Base-by-base conservation (phyloP, 2,329 filamentous ascomycete species). In the Intubia oerlemansii region DNA sequence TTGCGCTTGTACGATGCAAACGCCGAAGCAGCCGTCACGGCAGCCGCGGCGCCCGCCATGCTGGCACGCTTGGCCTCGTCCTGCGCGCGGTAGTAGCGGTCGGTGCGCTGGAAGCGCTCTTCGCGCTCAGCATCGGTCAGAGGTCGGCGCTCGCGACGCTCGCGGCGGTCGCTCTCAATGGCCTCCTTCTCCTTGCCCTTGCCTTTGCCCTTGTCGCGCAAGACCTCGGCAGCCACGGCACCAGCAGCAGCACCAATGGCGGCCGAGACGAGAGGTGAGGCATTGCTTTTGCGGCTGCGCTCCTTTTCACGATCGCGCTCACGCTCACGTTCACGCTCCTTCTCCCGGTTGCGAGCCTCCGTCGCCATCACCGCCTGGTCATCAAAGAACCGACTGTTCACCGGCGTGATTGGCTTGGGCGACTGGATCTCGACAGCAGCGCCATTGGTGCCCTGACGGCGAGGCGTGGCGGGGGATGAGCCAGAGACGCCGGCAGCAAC, bases 341-440 rank as follows among this genome's bases (percentile, higher is more conserved):
- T 34, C 16, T 39, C 38, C 7, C 36, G 38, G 6, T 41, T 35
- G 11, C 24, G 24, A 5, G 40, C 39, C 17, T 50, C 52, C 28
- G 33, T 22, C 10, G 17, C 21, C 17, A 32, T 18, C 5, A 34
- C 29, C 3, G 24, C 29, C 6, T 34, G 50, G 19, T 60, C 52
- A 27, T 69, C 61, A 40, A 80, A 78, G 1, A 84, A 60, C 12
- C 65, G 64, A 35, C 65, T 63, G 21, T 72, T 71, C 3, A 90
- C 68, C 0, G 78, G 79, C 3, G 64, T 59, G 33, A 79, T 63
- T 3, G 84, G 84, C 39, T 82, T 74, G 3, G 84, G 84, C 41
- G 91, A 80, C 45, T 88, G 76, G n/a, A 93, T 57, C 9, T 72
- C 69, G 18, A 81, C 61, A 0, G 66, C n/a, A n/a, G n/a, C n/a